phyloP scores from a whole-genome alignment of 2,329 filamentous ascomycete genomes.

The Huntiella bhutanensis region DNA sequence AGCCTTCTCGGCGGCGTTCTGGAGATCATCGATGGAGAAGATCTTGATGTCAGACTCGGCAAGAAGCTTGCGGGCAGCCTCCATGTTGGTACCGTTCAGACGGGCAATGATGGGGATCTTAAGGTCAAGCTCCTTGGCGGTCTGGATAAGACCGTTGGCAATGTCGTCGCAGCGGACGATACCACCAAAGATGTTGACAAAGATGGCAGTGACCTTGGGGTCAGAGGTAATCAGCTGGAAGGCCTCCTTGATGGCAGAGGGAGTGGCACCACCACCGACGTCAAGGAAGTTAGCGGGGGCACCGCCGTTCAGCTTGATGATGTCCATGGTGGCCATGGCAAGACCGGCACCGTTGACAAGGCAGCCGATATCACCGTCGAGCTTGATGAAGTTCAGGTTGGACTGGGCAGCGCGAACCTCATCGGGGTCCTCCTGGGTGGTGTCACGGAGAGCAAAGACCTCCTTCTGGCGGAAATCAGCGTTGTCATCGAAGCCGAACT shows the following conservation, averaged over 20 bases:
- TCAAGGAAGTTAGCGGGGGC: slow-evolving; percentile 96
- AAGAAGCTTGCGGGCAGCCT: slow-evolving; percentile 78
- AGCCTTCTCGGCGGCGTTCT: slow-evolving; percentile 91
- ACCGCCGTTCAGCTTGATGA: slow-evolving; percentile 98
- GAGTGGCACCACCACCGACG: slow-evolving; percentile 92
- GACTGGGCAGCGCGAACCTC: slow-evolving; percentile 93
- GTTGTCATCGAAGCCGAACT: slow-evolving; percentile 97
- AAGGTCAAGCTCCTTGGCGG: slow-evolving; percentile 85
- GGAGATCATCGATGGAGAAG: slow-evolving; percentile 96
- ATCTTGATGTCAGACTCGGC: slow-evolving; percentile 98
- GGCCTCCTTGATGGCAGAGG: slow-evolving; percentile 87
- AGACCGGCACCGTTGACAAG: slow-evolving; percentile 97
- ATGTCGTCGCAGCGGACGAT: slow-evolving; percentile 97
- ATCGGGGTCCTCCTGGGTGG: slow-evolving; percentile 87
- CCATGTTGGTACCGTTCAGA: slow-evolving; percentile 97
- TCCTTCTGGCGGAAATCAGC: slow-evolving; percentile 97
- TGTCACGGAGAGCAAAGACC: slow-evolving; percentile 82
- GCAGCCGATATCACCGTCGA: slow-evolving; percentile 97
- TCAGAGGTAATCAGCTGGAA: slow-evolving; percentile 98
- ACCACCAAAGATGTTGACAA: slow-evolving; percentile 99
- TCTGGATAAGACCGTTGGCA: slow-evolving; percentile 85
- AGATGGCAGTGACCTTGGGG: slow-evolving; percentile 94
- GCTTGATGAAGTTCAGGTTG: slow-evolving; percentile 98
- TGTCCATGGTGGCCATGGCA: slow-evolving; percentile 99
- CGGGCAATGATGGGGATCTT: slow-evolving; percentile 92